Conservation (phyloP, 371 early-diverging fungal genomes). For the Rhizopus microsporus region DNA sequence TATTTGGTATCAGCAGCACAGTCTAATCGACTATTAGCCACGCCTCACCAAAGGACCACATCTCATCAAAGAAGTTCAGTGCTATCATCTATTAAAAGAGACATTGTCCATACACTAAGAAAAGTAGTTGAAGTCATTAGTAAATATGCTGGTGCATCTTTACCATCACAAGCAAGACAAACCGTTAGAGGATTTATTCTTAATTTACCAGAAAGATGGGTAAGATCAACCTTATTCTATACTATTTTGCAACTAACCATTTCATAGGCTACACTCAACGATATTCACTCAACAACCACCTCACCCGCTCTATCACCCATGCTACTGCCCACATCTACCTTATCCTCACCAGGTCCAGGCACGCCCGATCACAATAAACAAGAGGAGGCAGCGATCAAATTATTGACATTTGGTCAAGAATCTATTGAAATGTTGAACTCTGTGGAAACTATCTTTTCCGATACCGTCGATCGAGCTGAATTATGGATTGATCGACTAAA, state of each 20-base stretch:
- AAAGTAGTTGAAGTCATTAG: constrained; percentile 87
- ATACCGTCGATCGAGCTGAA: constrained; percentile 80
- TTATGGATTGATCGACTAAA: constrained; percentile 66
- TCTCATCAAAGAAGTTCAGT: constrained; percentile 37
- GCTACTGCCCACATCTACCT: constrained; percentile 29
- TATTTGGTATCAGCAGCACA: constrained; percentile 61
- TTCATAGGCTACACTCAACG: constrained; percentile 31
- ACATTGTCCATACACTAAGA: constrained; percentile 83
- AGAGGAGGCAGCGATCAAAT: constrained; percentile 36
- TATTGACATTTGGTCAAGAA: constrained; percentile 77
- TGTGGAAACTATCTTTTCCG: constrained; percentile 73
- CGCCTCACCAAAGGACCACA: constrained; percentile 6
- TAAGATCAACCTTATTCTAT: constrained; percentile 17
- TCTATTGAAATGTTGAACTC: constrained; percentile 78
- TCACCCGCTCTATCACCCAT: constrained; percentile 48
- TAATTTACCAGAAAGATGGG: constrained; percentile 83
- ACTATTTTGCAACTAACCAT: neutral
- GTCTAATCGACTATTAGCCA: constrained; percentile 5
- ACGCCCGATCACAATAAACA: constrained; percentile 16
- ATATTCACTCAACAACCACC: constrained; percentile 39
- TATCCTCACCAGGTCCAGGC: constrained; percentile 5
- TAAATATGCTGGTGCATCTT: constrained; percentile 81
- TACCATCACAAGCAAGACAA: constrained; percentile 83
- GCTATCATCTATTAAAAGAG: constrained; percentile 69
- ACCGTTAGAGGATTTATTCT: constrained; percentile 87